phyloP scores from a whole-genome alignment of 2,329 filamentous ascomycete species.

The Hymenoscyphus fraxineus region DNA sequence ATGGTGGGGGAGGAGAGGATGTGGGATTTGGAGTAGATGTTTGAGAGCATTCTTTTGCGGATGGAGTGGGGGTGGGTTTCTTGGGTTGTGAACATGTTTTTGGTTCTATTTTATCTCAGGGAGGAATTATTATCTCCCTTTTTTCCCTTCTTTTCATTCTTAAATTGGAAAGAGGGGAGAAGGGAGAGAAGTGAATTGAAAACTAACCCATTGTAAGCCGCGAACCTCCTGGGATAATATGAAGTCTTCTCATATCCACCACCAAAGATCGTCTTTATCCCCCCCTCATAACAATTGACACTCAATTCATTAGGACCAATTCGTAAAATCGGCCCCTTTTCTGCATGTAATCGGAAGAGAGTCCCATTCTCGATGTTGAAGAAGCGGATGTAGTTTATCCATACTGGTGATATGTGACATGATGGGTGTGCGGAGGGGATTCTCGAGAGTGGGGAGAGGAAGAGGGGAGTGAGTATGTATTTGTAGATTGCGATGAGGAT shows the following conservation, averaged over 20 bases:
- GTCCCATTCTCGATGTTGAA: conserved; percentile 57
- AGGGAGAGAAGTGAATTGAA: background rate
- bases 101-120: conserved; percentile 37
- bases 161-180: background rate
- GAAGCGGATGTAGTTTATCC: conserved; percentile 65
- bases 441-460: conserved; percentile 58
- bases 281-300: conserved; percentile 58
- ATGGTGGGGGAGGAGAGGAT: conserved; percentile 60
- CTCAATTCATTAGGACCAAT: conserved; percentile 54
- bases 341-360: conserved; percentile 48
- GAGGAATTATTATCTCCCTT: too few relatives aligned
- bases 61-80: conserved; percentile 60
- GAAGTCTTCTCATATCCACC: conserved; percentile 71
- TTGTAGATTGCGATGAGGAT: background rate
- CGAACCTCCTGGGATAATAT: conserved; percentile 67
- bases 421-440: conserved; percentile 69
- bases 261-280: conserved; percentile 64
- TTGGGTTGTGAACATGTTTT: conserved; percentile 70
- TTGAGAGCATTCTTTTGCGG: conserved; percentile 75
- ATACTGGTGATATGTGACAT: conserved; percentile 56
- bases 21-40: conserved; percentile 77
- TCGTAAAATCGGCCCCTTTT: conserved; percentile 35
- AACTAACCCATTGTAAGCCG: conserved; percentile 32
- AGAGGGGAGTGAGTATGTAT: conserved; percentile 5
- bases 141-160: background rate